Evolutionary conservation across 208 protist species (phyloP).

Genomic region (Acanthamoeba lugdunensis): DNA sequence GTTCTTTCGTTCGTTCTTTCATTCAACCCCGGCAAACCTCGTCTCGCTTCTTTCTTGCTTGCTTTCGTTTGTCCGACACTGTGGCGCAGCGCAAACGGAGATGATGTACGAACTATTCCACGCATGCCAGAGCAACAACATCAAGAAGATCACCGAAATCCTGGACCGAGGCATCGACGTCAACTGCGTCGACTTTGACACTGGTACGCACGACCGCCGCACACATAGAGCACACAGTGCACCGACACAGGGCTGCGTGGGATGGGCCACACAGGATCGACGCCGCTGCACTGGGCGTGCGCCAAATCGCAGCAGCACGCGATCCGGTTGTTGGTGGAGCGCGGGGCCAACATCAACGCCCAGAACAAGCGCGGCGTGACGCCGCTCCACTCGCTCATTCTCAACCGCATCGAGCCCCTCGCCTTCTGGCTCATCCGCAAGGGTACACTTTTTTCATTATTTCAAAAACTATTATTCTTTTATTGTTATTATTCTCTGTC

Average conservation of each 20-base stretch:
- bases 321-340: constrained; percentile 50
- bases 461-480: not conserved
- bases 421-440: constrained; percentile 50
- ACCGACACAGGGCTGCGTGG: too few relatives aligned
- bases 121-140: not conserved
- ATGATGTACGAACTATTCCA: constrained; percentile 43
- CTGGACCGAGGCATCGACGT: constrained; percentile 10
- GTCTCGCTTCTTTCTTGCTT: too few relatives aligned
- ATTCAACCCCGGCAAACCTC: not conserved
- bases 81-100: not conserved
- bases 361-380: constrained; percentile 39
- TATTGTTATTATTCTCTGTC: too few relatives aligned
- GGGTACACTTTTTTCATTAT: not conserved
- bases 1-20: not conserved
- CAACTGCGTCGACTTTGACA: constrained; percentile 38
- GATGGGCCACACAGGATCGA: not conserved
- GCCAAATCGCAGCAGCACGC: constrained; percentile 55
- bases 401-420: constrained; percentile 44
- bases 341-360: constrained; percentile 34
- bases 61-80: too few relatives aligned
- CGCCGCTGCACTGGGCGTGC: constrained; percentile 37
- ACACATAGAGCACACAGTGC: too few relatives aligned
- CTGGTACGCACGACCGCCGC: not conserved
- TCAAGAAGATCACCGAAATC: constrained; percentile 4
- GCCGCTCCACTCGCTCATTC: constrained; percentile 29